These are phyloP conservation scores for Allantophomopsis lycopodina DNA, from an alignment of 2,329 filamentous ascomycete genomes.

Conservation along the genomic window DNA sequence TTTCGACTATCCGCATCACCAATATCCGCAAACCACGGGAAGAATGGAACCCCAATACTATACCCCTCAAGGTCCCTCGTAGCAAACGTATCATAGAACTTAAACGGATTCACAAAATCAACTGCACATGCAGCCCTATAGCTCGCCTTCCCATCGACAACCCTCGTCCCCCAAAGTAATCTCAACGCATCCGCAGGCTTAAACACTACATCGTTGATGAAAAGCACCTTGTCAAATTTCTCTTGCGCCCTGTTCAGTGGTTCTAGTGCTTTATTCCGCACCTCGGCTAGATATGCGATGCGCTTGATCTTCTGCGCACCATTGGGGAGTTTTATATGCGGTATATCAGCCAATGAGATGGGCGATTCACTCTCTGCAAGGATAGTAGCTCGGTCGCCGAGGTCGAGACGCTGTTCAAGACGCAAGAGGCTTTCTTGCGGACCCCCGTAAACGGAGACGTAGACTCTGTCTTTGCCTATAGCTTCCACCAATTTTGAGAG, in stretches of 20 bases:
- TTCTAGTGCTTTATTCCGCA: constrained; percentile 55
- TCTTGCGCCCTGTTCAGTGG: constrained; percentile 38
- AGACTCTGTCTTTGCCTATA: constrained; percentile 54
- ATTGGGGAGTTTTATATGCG: constrained; percentile 45
- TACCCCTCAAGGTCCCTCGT: constrained; percentile 53
- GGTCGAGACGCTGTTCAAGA: constrained; percentile 29
- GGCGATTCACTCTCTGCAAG: constrained; percentile 39
- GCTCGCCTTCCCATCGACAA: constrained; percentile 30
- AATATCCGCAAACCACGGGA: constrained; percentile 47
- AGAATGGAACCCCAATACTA: constrained; percentile 49
- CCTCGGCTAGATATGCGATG: constrained; percentile 60
- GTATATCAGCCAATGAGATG: constrained; percentile 39
- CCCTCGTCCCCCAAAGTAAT: constrained; percentile 46
- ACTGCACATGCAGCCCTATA: constrained; percentile 60
- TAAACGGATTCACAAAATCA: constrained; percentile 54
- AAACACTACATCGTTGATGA: constrained; percentile 53
- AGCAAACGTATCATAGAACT: constrained; percentile 64
- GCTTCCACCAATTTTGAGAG: constrained; percentile 49
- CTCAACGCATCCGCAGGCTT: constrained; percentile 35
- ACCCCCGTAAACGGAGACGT: constrained; percentile 59
- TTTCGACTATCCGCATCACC: constrained; percentile 39
- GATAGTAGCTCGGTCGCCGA: constrained; percentile 28
- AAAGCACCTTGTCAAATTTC: constrained; percentile 42
- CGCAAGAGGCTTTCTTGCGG: constrained; percentile 34
- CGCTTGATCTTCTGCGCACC: constrained; percentile 53